Evolutionary conservation across 768 basidiomycete species (phyloP), one percentile per base, ranked within the genome.

Genomic region (Leccinum rimulosum): DNA sequence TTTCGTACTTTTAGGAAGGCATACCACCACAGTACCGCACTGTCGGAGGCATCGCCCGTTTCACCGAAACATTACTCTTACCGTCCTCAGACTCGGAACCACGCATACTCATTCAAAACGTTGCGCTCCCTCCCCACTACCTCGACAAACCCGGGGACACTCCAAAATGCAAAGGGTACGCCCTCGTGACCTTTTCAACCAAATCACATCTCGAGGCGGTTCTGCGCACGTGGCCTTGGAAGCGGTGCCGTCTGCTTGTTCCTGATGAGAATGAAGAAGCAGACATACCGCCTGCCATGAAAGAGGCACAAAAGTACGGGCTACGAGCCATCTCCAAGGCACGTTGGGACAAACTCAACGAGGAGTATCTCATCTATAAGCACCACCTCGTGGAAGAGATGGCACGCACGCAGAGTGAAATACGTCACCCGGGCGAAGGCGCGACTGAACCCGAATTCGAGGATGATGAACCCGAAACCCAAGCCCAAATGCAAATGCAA

Each of bases 1-100:
- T n/a, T n/a, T n/a, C n/a, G n/a, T n/a, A n/a, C n/a, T n/a, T n/a
- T 11, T 35, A 93, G 91, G 91, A 94, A 74, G 85, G 84, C 59
- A 81, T 91, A 15, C 90, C 91, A 0, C 63, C 71, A 0, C 72
- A 78, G 33, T 77, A 80, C 64, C 82, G 86, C 50, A 81, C 75
- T 1, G 60, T 85, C 6, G 74, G 82, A n/a, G 75, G 76, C 1
- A 78, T 88, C 30, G 73, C 74, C 9, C 74, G 72, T n/a, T 80
- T 89, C 56, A 60, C 81, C 1, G 70, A 69, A 1, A 65, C 66
- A 3, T 66, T 86, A 4, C 82, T 48, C 59, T 63, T 48, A 5
- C 45, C 36, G 27, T 65, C 8, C 27, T 35, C 35, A 3, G 36
- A 48, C n/a, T 7, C 15, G 6, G 40, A 19, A 17, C 50, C 57